Evolutionary conservation across 2,329 filamentous ascomycete genomes (phyloP), one percentile per base, ranked within the genome.

Genomic region (Claviceps sp.): DNA sequence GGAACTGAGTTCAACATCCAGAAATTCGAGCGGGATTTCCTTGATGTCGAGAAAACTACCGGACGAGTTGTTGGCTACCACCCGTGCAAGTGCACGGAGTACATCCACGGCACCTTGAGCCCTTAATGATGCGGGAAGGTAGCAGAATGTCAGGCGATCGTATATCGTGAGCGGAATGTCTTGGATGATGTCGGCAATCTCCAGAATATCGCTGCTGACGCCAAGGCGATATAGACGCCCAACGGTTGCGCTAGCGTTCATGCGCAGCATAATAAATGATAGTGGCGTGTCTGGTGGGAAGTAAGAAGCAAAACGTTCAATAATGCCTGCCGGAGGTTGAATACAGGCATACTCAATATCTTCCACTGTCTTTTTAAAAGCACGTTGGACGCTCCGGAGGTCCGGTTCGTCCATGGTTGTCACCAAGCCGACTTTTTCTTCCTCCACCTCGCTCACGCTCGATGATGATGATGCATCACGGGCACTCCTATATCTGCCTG

Each of bases 251-350:
- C 91, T 74, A 52, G 89, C 83, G 55, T 85, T 75, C 48, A 97
- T 72, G 2, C 86, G 85, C 55, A 83, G 73, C 52, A 97, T 68
- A 54, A 97, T 82, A 62, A 89, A 95, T 56, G 82, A 85, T 58
- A 97, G 85, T 0, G 90, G 88, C 0, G 87, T 90, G 5, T 78
- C 77, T 0, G 81, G 78, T 0, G 90, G 88, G 60, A 95, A 95
- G 63, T 91, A 93, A 2, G 79, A 77, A 1, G 86, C 77, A 62
- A 97, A 93, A 7, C 79, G 77, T 62, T 93, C 81, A 37, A 95
- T 72, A 2, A 89, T 75, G 26, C 75, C 66, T 1, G 79, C 73
- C 0, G 89, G 87, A 4, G 91, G 87, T 48, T 84, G 75, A 40
- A 97, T 74, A 24, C 85, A 87, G 0, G 89, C 91, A 2, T 77